Base-by-base conservation (phyloP, 352 stramenopile genomes). In the Aphanomyces invadans region DNA sequence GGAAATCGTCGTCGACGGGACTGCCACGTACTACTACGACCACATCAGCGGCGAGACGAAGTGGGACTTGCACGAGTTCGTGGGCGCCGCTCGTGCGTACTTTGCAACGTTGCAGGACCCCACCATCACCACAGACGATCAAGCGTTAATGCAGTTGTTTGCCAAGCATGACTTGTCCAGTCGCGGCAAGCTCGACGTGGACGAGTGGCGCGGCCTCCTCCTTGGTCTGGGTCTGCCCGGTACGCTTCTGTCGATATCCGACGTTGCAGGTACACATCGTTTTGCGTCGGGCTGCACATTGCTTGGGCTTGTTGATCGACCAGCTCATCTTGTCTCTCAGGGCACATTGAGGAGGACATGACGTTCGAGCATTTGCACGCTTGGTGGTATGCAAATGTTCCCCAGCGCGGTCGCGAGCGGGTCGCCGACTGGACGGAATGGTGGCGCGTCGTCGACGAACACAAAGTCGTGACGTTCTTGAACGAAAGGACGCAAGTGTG, bases 11-110 rank as follows among this genome's bases (percentile, higher is more conserved):
- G 51, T 79, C 25, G 65, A 77, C 3, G 44, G 19, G 25, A 26
- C 26, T 11, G 52, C 48, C 4, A 62, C 36, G 29, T 90, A 76
- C 56, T 88, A 77, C 67, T 81, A 74, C 71, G 84, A 89, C 53
- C 68, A 71, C 0, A 15, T 75, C 9, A 85, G 79, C 2, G 77
- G 77, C 39, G 79, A 87, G 63, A 79, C 76, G 9, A 70, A 67
- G 29, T 88, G 80, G 77, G 71, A 75, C 28, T 66, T 88, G 1
- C 73, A 75, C 0, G 71, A 67, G 25, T 69, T 90, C 23, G 60
- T 83, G 1, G 19, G 10, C 0, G 51, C 19, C 1, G 19, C 56
- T 1, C 36, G 65, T 4, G 29, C 51, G 21, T 21, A 32, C 33
- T 59, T 76, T 15, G 59, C 62, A 48, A 26, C 62, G 29, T 32